Evolutionary conservation across 1,284 basidiomycete genomes (phyloP), one percentile per base, ranked within the genome.

Genomic region (Tausonia pullulans): DNA sequence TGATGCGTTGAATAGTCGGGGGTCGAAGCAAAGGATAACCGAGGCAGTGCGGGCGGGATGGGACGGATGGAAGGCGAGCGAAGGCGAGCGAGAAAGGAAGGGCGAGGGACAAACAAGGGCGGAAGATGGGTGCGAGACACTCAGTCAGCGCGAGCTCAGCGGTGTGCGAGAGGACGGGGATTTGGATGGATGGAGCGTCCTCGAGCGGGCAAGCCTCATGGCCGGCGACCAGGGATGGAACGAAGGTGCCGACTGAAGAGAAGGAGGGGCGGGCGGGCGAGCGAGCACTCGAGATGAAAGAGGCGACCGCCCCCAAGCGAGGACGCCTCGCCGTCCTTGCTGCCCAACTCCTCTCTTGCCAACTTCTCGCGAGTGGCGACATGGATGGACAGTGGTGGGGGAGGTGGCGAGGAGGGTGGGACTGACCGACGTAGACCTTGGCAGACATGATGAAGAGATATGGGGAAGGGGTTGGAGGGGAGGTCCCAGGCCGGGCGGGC

Each of bases 391-490:
- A 54, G 10, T 27, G 52, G 39, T 43, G 60, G 11, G 53, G 5
- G 14, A 9, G 11, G 61, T 13, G 39, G 27, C 43, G 40, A 56
- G 40, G 5, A 50, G 53, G 14, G 48, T 45, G 9, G 43, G 27
- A 64, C 63, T 62, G 46, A 64, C 67, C 67, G 53, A 68, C 67
- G 67, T 68, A 68, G 65, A 68, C 57, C 60, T 68, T 68, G 45
- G 65, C 57, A 58, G 61, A 61, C 62, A 67, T 66, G 82, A 82
- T 76, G 71, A 74, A 74, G 78, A 77, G 74, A 74, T 69, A 70
- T 69, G 52, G 50, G 51, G 60, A 41, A 43, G 44, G 49, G 45
- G 56, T 27, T 16, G 48, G 56, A 46, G 53, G 27, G 56, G 44
- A 57, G 16, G 46, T 27, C 2, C 27, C 27, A 27, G 27, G 27